Base-by-base conservation (phyloP, 768 basidiomycete genomes). In the Leccinum rimulosum region DNA sequence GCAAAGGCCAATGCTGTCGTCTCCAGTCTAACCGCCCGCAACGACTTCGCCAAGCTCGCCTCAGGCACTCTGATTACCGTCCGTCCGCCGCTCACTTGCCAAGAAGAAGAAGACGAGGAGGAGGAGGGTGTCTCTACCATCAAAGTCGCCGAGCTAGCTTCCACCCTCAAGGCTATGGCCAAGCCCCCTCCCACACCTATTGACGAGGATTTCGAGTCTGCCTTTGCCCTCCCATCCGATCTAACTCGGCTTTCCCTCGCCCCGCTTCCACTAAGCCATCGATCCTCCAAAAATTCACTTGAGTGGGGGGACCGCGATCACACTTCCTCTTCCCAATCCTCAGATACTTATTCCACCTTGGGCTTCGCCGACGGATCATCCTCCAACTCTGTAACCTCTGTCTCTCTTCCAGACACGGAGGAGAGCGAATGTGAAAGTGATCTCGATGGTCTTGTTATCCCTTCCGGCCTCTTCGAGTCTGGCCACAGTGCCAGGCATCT, bases 271-370 rank as follows among this genome's bases (percentile, higher is more conserved):
- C 83, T 91, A 19, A 84, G 80, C 63, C 89, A 91, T 68, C 85
- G 88, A 54, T 82, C 88, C 9, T 93, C 92, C 57, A 93, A 93
- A 76, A 84, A 83, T 53, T 92, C 91, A 1, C 79, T 93, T 28
- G 91, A 92, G 75, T 93, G 91, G 89, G 82, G 88, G 31, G 91
- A 93, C 74, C 89, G 84, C 69, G 89, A 93, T 66, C 84, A 89
- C 49, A 89, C 91, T 2, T 85, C 82, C 5, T 91, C 90, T 6
- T 91, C 90, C 14, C 89, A 90, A 67, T 93, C 91, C n/a, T 93
- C 91, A 25, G 92, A 93, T 70, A 84, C 89, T 9, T 92, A 90
- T 66, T 92, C 91, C 43, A 82, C 86, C 22, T 81, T 93, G 36
- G 87, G 90, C 52, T 87, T 93, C 62, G 84, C 84, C 45, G 86